These are phyloP conservation scores for Globisporangium orthogonon DNA, from an alignment of 352 stramenopile genomes.

Conservation along the genomic window DNA sequence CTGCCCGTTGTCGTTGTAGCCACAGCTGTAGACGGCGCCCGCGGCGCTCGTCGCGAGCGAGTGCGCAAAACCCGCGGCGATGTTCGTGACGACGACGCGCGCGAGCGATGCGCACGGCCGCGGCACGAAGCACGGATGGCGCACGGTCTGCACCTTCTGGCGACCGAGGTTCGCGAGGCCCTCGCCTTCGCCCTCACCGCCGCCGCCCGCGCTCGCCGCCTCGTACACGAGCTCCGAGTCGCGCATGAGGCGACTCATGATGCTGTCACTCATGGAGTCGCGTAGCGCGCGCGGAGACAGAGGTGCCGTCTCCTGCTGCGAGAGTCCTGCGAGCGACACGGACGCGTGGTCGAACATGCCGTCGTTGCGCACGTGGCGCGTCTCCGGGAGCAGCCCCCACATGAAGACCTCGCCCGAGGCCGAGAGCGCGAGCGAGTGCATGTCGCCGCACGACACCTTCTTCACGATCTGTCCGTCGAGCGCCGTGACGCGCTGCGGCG, in stretches of 20 bases:
- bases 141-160: conserved; percentile 54
- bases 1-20: conserved; percentile 84
- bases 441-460: conserved; percentile 71
- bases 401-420: conserved; percentile 62
- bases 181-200: too few species aligned
- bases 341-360: conserved; percentile 45
- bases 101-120: conserved; percentile 31
- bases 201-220: conserved; percentile 17
- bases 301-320: conserved; percentile 13
- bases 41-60: conserved; percentile 51
- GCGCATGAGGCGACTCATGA: conserved; percentile 57
- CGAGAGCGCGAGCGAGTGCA: conserved; percentile 61
- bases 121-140: conserved; percentile 43
- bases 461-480: conserved; percentile 59
- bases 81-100: conserved; percentile 36
- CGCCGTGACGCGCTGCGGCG: conserved; percentile 35
- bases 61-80: conserved; percentile 70
- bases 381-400: conserved; percentile 66
- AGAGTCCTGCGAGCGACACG: conserved; percentile 51
- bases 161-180: conserved; percentile 16
- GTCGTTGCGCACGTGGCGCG: conserved; percentile 31
- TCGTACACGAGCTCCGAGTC: conserved; percentile 71
- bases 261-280: conserved; percentile 28
- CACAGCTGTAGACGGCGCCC: conserved; percentile 59
- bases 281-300: conserved; percentile 18